phyloP scores from a whole-genome alignment of 345 rosid species.

The Populus tremula region DNA sequence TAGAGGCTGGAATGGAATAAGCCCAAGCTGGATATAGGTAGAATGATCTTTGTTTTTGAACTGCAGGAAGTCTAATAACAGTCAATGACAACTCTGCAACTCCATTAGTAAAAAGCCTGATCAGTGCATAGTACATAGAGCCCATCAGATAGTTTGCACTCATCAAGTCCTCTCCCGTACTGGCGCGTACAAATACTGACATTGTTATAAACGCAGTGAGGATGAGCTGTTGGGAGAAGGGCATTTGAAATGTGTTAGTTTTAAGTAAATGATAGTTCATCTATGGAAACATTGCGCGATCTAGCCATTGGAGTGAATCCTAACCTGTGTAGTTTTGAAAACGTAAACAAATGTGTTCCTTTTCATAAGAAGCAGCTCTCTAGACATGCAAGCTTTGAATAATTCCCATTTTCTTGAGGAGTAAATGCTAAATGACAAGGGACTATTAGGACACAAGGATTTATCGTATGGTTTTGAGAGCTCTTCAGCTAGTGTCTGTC shows the following conservation, averaged over 20 bases:
- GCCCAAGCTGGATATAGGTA: conserved; percentile 53
- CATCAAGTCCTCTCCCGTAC: conserved; percentile 22
- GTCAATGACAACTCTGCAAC: conserved; percentile 45
- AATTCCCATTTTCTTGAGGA: conserved; percentile 39
- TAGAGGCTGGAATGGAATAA: conserved; percentile 43
- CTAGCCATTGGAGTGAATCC: too few relatives aligned
- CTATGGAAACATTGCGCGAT: too few relatives aligned
- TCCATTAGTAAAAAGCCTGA: conserved; percentile 40
- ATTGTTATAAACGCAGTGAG: conserved; percentile 32
- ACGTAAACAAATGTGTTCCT: conserved; percentile 42
- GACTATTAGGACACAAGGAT: conserved; percentile 21
- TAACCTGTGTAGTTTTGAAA: conserved; percentile 37
- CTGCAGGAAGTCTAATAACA: conserved; percentile 37
- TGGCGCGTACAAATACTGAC: conserved; percentile 40
- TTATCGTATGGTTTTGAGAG: conserved; percentile 28
- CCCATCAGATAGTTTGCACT: conserved; percentile 45
- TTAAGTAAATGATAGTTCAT: too few relatives aligned
- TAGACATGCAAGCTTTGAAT: conserved; percentile 41
- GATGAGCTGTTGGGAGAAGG: too few relatives aligned
- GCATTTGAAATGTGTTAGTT: too few relatives aligned
- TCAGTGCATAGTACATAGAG: conserved; percentile 30
- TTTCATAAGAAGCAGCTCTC: conserved; percentile 50
- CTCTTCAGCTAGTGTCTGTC: conserved; percentile 27
- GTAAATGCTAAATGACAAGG: conserved; percentile 33
- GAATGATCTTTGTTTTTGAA: conserved; percentile 45